Conservation (phyloP, 768 basidiomycete species). For the Lactarius akahatsu region DNA sequence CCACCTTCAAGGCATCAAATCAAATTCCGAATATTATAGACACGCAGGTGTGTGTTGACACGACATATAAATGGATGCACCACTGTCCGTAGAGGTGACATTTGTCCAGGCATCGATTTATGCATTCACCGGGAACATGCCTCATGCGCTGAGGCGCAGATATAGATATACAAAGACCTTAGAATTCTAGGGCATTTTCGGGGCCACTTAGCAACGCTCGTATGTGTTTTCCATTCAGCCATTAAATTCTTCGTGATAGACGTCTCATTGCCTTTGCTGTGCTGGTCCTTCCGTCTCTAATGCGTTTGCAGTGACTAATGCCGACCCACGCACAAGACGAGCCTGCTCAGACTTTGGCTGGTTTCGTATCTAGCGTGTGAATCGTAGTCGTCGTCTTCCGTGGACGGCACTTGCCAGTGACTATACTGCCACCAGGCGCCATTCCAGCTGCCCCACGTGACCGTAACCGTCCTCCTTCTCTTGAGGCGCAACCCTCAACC, state of each 20-base stretch:
- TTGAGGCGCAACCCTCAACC: conserved; percentile 47
- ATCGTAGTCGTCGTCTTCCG: neutral
- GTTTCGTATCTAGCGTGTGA: conserved; percentile 76
- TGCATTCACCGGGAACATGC: conserved; percentile 60
- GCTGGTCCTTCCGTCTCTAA: neutral
- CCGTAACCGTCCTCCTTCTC: conserved; percentile 52
- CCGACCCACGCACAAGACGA: conserved; percentile 76
- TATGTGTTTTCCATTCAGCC: conserved; percentile 93
- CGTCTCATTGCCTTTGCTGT: conserved; percentile 31
- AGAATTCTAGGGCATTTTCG: conserved; percentile 70
- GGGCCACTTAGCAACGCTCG: conserved; percentile 92
- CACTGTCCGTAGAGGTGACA: neutral
- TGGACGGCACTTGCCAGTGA: conserved; percentile 34
- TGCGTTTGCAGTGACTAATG: conserved; percentile 66
- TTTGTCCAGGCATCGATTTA: neutral
- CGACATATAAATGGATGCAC: neutral
- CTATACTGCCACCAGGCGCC: too few species aligned
- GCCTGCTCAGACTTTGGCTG: conserved; percentile 79
- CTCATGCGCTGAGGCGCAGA: conserved; percentile 69
- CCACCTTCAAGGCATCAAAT: conserved; percentile 84
- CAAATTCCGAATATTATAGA: conserved; percentile 90
- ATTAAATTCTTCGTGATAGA: conserved; percentile 90
- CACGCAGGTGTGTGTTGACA: conserved; percentile 58
- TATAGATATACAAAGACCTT: conserved; percentile 68
- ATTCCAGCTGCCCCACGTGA: conserved; percentile 37